phyloP scores from a whole-genome alignment of 306 rosid genomes.

The Cyclanthera cordifolia region DNA sequence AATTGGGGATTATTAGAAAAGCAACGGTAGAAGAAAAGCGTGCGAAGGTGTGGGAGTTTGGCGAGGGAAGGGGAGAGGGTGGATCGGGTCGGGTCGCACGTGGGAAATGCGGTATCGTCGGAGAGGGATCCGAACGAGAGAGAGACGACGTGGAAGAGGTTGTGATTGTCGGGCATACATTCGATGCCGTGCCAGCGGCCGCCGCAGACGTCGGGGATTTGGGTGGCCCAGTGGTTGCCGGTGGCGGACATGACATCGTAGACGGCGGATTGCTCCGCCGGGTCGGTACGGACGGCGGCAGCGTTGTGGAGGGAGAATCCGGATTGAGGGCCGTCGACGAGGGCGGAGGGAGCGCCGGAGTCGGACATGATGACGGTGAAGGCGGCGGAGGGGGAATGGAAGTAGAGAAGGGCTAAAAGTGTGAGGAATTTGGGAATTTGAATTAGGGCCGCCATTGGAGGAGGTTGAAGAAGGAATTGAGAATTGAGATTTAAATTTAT shows the following conservation, averaged over 20 bases:
- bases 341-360: slow-evolving; percentile 35
- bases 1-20: slow-evolving; percentile 50
- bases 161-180: slow-evolving; percentile 70
- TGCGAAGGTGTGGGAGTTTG: slow-evolving; percentile 44
- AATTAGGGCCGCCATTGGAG: slow-evolving; percentile 30
- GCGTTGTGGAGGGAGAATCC: slow-evolving; percentile 47
- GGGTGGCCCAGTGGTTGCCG: slow-evolving; percentile 73
- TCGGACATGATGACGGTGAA: slow-evolving; percentile 66
- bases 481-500: slow-evolving; percentile 3
- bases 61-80: slow-evolving; percentile 48
- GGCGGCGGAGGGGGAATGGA: slow-evolving; percentile 14
- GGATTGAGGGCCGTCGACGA: slow-evolving; percentile 60
- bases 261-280: slow-evolving; percentile 54
- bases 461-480: not conserved
- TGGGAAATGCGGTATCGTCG: slow-evolving; percentile 78
- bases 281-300: slow-evolving; percentile 44
- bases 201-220: slow-evolving; percentile 67
- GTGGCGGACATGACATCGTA: slow-evolving; percentile 82
- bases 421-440: not conserved
- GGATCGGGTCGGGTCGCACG: slow-evolving; percentile 58
- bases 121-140: slow-evolving; percentile 76
- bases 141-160: slow-evolving; percentile 60
- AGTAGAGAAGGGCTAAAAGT: not conserved
- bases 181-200: slow-evolving; percentile 97
- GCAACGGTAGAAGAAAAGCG: slow-evolving; percentile 70